Percentiles rank a stretch among this genome's conserved stretches.
These are phyloP conservation scores for Trichomonascaceae sp. DNA, from an alignment of 1,139 yeast genomes.

Conservation along the genomic window DNA sequence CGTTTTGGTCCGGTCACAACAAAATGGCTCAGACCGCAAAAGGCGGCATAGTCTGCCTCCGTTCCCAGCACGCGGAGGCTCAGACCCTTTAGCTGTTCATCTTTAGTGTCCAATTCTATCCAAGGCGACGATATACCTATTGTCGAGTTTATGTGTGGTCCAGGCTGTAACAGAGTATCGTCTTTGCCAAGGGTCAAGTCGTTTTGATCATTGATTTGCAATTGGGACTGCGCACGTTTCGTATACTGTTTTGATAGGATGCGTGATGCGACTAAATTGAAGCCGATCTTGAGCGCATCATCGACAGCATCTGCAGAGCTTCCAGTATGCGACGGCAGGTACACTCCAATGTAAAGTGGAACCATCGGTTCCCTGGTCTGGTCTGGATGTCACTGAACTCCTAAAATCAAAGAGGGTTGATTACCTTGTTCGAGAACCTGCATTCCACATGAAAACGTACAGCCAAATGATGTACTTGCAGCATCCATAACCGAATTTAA, in stretches of 20 bases:
- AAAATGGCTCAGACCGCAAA: slow-evolving; percentile 38
- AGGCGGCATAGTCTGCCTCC: slow-evolving; percentile 46
- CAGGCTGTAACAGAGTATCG: slow-evolving; percentile 25
- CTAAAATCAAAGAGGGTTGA: too few species aligned
- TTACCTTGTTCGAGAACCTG: too few species aligned
- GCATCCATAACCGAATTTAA: too few species aligned
- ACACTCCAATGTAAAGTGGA: neutral
- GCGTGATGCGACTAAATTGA: neutral
- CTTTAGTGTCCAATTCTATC: slow-evolving; percentile 46
- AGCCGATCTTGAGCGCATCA: neutral
- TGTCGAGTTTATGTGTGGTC: slow-evolving; percentile 27
- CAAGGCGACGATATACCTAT: slow-evolving; percentile 49
- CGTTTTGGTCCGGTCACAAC: slow-evolving; percentile 50
- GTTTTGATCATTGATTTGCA: neutral
- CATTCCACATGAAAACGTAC: too few species aligned
- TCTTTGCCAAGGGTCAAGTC: slow-evolving; percentile 5
- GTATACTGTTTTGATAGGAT: neutral
- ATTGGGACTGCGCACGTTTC: neutral
- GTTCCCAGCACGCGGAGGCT: slow-evolving; percentile 41
- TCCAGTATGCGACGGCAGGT: neutral
- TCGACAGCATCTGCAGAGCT: neutral
- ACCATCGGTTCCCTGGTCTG: too few species aligned
- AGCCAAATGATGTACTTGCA: too few species aligned
- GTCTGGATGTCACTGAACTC: too few species aligned
- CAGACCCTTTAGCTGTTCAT: slow-evolving; percentile 35